Evolutionary conservation across 345 rosid genomes (phyloP), one percentile per base, ranked within the genome.

Genomic region (Salix purpurea): DNA sequence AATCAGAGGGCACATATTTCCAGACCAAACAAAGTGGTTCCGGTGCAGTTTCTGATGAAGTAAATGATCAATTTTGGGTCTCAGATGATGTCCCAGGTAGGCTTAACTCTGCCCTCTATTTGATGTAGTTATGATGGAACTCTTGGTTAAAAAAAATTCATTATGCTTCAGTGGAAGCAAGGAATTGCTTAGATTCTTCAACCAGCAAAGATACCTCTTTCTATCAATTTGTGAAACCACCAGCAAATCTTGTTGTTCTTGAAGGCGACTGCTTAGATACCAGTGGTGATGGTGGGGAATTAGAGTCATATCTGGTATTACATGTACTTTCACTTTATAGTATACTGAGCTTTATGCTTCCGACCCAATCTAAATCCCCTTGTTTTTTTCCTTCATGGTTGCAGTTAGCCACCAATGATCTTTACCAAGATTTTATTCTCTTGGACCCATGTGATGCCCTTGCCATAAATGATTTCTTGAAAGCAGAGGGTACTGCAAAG

Each of bases 281-380:
- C 84, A 69, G 83, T 75, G 94, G 94, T 70, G 93, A 91, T 71
- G 91, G 86, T 56, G 91, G 92, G 54, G 98, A 93, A 79, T 69
- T 96, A 80, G 99, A 93, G 80, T 92, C 97, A 13, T 96, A 92
- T 85, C 95, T 96, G 98, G 99, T 96, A 92, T 77, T 73, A 30
- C 70, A 26, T 52, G 66, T 78, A 65, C 75, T 46, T 83, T 46
- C 56, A 54, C 12, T 46, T 75, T 37, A 69, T 82, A 56, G 62
- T 70, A 16, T 73, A 30, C 74, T 69, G 34, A 50, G 75, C 60
- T 40, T 40, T 69, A 78, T 77, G 66, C 56, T 66, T 62, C 67
- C 4, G 28, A 18, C 26, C 54, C 40, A 65, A 69, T 60, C 66
- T 79, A 76, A 74, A 65, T 70, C 19, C 19, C 60, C 48, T 50